A percentile compares a stretch with the other conserved stretches of the same genome.
phyloP scores from a whole-genome alignment of 2,329 filamentous ascomycete genomes.

The Kalmusia sp. region DNA sequence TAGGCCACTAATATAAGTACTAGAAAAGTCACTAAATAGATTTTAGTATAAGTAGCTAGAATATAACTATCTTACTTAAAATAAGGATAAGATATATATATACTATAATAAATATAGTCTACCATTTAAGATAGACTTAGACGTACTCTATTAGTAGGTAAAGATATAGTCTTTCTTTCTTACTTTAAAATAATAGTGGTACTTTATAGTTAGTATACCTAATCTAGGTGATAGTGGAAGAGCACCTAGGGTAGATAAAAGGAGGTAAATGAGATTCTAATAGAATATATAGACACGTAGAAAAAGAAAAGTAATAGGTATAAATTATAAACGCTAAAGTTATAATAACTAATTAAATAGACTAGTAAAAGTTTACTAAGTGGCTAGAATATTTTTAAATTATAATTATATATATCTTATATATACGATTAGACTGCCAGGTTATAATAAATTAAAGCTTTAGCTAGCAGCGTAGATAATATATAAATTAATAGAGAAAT shows the following conservation, averaged over 20 bases:
- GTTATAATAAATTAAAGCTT: not conserved
- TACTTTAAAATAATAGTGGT: not conserved
- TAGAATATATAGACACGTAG: not conserved
- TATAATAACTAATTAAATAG: not conserved
- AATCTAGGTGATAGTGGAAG: no score
- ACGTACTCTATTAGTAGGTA: not conserved
- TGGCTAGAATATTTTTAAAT: conserved; percentile 7
- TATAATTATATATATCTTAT: not conserved
- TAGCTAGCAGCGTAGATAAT: no score
- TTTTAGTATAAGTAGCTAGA: not conserved
- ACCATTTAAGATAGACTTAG: not conserved
- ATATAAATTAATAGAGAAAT: no score
- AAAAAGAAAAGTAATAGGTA: not conserved
- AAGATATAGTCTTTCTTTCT: not conserved
- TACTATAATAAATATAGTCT: not conserved
- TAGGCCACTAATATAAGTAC: not conserved
- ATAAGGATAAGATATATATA: not conserved
- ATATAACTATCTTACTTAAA: not conserved
- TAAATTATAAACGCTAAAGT: conserved; percentile 1
- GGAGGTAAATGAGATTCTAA: no score
- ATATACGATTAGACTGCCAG: not conserved
- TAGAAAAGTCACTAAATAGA: not conserved
- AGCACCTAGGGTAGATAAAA: no score
- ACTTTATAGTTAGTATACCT: not conserved
- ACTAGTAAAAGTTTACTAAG: not conserved